Base-by-base conservation (phyloP, 164 flowering plant genomes). In the Nymphaea thermarum region DNA sequence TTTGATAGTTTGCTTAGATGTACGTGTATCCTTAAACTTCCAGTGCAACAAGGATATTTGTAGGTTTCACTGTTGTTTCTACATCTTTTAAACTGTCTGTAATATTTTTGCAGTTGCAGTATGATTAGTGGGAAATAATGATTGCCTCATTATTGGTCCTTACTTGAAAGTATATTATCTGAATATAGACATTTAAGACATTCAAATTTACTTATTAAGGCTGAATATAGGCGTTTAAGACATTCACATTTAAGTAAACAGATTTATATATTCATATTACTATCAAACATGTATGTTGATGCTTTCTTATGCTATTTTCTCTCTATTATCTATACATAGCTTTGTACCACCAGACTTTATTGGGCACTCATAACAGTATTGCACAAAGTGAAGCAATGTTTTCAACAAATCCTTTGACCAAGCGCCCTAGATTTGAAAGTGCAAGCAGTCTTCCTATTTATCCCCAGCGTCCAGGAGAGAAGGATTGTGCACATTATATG, bases 391-490 rank as follows among this genome's bases (percentile, higher is more conserved):
- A 95, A 78, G 94, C 86, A 82, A 87, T 90, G 86, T 88, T 80
- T 79, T 76, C 93, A 71, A 70, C 85, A 68, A 81, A 84, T 78
- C 75, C 86, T 82, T 82, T 91, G 75, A 76, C 84, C 84, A 95
- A 92, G 86, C 96, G 96, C 68, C 76, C 85, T 92, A 92, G 91
- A 81, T 77, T 76, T 67, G 94, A 90, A 78, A 86, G 81, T 84
- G 70, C 94, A 76, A 82, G 85, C 86, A 73, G 75, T 86, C 83
- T 92, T 76, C 88, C 91, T 75, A 68, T 86, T 60, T 95, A 90
- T 84, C 98, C 99, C 70, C 98, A 92, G 81, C 87, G 99, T 75
- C 98, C 98, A 60, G 99, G 99, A 77, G 96, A 90, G 82, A 87
- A 84, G 82, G 97, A 92, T 72, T 95, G 99, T 87, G 83, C 97